These are phyloP conservation scores for Tritrichomonas musculus DNA, from an alignment of 208 protist species.

Conservation along the genomic window DNA sequence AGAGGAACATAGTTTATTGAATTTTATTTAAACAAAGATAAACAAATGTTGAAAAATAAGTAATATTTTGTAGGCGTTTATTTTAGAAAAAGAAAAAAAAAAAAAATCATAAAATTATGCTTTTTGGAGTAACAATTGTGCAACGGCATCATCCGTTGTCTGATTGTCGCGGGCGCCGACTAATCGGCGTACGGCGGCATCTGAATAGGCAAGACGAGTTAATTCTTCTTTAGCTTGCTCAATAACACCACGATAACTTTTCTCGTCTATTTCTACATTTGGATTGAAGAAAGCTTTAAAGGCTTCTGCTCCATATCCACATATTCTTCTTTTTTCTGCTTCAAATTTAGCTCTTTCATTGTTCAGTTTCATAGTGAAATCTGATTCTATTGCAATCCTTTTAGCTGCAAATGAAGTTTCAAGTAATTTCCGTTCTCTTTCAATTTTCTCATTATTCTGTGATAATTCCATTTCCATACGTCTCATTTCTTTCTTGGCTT, in stretches of 20 bases:
- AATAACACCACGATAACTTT: background rate
- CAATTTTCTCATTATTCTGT: background rate
- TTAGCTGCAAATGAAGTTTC: background rate
- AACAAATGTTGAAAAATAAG: too few relatives aligned
- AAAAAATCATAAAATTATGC: too few relatives aligned
- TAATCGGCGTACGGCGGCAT: background rate
- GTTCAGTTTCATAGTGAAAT: background rate
- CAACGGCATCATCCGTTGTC: conserved; percentile 21
- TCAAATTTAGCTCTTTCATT: background rate
- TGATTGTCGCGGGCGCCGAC: background rate
- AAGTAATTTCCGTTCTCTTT: background rate
- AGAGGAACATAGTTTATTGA: too few relatives aligned
- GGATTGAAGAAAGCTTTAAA: background rate
- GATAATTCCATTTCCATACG: background rate
- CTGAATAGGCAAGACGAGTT: background rate
- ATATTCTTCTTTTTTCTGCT: background rate
- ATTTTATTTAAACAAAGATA: too few relatives aligned
- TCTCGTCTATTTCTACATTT: background rate
- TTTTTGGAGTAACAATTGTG: background rate
- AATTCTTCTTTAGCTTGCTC: background rate
- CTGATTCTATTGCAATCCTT: background rate
- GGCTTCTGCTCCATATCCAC: background rate
- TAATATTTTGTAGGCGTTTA: too few relatives aligned
- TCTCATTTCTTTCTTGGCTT: background rate
- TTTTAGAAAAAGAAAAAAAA: too few relatives aligned